These are phyloP conservation scores for Macrolepiota albuminosa DNA, from an alignment of 768 basidiomycete species.

Conservation along the genomic window DNA sequence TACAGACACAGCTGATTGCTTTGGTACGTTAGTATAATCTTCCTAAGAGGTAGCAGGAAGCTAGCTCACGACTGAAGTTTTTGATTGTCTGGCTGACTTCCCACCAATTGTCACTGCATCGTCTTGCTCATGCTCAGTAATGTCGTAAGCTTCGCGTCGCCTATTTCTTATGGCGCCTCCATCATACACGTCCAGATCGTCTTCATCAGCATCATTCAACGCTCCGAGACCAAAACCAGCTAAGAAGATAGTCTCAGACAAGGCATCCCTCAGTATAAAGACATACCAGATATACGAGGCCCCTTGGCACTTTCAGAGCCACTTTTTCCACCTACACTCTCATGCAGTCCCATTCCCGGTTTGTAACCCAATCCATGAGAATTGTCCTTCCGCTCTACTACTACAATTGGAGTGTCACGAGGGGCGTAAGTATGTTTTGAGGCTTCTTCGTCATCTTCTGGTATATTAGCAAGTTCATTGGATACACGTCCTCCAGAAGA, in stretches of 20 bases:
- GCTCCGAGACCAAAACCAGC: slow-evolving; percentile 89
- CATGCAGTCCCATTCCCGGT: slow-evolving; percentile 58
- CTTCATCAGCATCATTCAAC: slow-evolving; percentile 90
- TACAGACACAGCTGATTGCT: slow-evolving; percentile 27
- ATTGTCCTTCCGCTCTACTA: slow-evolving; percentile 68
- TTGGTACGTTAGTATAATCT: slow-evolving; percentile 21
- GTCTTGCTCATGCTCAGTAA: slow-evolving; percentile 59
- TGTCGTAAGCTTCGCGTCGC: slow-evolving; percentile 62
- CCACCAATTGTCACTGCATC: slow-evolving; percentile 43
- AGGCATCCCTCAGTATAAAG: neutral
- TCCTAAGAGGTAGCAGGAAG: slow-evolving; percentile 1
- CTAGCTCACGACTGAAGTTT: slow-evolving; percentile 25
- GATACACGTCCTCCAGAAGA: slow-evolving; percentile 25
- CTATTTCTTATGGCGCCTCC: slow-evolving; percentile 28
- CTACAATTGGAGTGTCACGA: slow-evolving; percentile 64
- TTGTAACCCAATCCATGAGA: slow-evolving; percentile 78
- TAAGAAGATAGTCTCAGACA: slow-evolving; percentile 20
- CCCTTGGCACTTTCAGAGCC: slow-evolving; percentile 28
- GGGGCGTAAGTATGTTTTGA: slow-evolving; percentile 85
- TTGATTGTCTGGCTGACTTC: slow-evolving; percentile 17
- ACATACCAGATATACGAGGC: slow-evolving; percentile 53
- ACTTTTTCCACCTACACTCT: slow-evolving; percentile 43
- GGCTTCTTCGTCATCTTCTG: slow-evolving; percentile 74
- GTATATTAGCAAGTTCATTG: slow-evolving; percentile 30
- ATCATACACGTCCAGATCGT: slow-evolving; percentile 86